Conservation (phyloP, 1,284 basidiomycete genomes). For the Austropuccinia psidii region DNA sequence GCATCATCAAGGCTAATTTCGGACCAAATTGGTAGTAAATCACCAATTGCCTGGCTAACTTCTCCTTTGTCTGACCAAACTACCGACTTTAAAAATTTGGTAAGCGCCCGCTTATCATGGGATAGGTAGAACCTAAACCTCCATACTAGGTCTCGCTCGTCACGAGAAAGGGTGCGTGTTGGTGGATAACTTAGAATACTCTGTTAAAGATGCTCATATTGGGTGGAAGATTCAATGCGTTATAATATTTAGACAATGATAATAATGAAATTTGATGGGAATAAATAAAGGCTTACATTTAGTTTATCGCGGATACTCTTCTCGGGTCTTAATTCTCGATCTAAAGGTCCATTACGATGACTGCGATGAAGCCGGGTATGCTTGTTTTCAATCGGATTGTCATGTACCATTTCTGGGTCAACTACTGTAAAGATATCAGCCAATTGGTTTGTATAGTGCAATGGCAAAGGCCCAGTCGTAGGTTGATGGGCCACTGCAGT, state of each 20-base stretch:
- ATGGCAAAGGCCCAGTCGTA: slow-evolving; percentile 39
- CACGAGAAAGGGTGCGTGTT: slow-evolving; percentile 72
- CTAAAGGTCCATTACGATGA: slow-evolving; percentile 86
- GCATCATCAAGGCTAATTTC: slow-evolving; percentile 96
- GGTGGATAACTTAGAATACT: slow-evolving; percentile 85
- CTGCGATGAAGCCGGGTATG: slow-evolving; percentile 88
- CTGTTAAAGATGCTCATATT: slow-evolving; percentile 50
- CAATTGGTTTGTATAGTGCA: slow-evolving; percentile 36
- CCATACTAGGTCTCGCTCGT: slow-evolving; percentile 96
- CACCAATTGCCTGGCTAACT: slow-evolving; percentile 95
- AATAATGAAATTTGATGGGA: not conserved
- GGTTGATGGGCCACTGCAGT: slow-evolving; percentile 34
- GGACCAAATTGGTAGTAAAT: slow-evolving; percentile 89
- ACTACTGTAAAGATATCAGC: slow-evolving; percentile 75
- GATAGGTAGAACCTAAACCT: slow-evolving; percentile 96
- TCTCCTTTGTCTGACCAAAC: slow-evolving; percentile 94
- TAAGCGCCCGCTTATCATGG: slow-evolving; percentile 69
- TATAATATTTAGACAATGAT: not conserved
- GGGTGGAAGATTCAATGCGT: not conserved
- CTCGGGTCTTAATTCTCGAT: slow-evolving; percentile 91
- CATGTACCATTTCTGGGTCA: slow-evolving; percentile 79
- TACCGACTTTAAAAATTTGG: slow-evolving; percentile 96
- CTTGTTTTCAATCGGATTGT: slow-evolving; percentile 97
- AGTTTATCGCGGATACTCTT: slow-evolving; percentile 89
- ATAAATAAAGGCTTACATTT: slow-evolving; percentile 56